phyloP scores from a whole-genome alignment of 768 basidiomycete species.

The Rhizopogon vinicolor region DNA sequence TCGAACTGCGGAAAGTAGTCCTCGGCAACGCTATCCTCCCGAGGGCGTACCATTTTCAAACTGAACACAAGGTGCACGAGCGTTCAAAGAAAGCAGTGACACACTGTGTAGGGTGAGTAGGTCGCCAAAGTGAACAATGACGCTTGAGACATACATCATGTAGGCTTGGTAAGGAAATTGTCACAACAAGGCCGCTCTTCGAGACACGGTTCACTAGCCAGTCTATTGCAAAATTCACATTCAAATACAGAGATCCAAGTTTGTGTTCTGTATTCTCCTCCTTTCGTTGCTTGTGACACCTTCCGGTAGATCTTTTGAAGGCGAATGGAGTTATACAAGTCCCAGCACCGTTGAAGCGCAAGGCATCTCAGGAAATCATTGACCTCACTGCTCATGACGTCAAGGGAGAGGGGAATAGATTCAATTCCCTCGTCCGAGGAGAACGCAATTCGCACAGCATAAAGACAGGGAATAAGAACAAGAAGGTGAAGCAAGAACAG shows the following conservation, averaged over 20 bases:
- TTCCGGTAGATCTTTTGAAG: slow-evolving; percentile 18
- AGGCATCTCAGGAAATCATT: slow-evolving; percentile 9
- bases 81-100: slow-evolving; percentile 27
- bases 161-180: slow-evolving; percentile 21
- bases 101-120: slow-evolving; percentile 22
- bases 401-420: slow-evolving; percentile 10
- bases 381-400: slow-evolving; percentile 15
- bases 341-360: slow-evolving; percentile 3
- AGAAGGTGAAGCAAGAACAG: slow-evolving; percentile 24
- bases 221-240: slow-evolving; percentile 22
- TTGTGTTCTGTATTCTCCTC: slow-evolving; percentile 2
- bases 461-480: slow-evolving; percentile 5
- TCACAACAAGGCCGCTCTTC: neutral
- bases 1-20: neutral
- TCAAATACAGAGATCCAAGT: slow-evolving; percentile 26
- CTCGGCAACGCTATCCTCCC: neutral
- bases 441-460: neutral
- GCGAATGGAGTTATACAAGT: slow-evolving; percentile 22
- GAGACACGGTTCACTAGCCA: neutral
- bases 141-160: neutral
- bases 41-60: neutral
- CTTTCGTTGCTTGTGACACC: neutral
- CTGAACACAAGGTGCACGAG: slow-evolving; percentile 22
- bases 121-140: neutral
- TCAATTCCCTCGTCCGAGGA: slow-evolving; percentile 4